Evolutionary conservation across 1,139 yeast genomes (phyloP), one percentile per base, ranked within the genome.

Genomic region (Protomyces inouyei): DNA sequence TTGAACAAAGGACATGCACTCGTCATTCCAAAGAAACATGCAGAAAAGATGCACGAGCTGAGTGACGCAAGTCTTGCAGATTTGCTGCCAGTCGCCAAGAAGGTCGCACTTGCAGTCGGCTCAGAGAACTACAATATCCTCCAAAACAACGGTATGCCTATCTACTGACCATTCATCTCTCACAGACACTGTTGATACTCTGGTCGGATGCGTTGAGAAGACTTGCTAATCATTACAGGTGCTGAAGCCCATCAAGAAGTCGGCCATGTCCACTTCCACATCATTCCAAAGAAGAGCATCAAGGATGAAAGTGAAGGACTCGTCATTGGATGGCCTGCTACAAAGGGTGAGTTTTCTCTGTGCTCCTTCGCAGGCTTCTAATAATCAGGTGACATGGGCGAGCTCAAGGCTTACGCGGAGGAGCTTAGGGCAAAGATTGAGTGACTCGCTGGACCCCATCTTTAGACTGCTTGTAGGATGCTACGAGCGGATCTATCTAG

Each of bases 241-340:
- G 77, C 88, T 71, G 85, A 91, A 73, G 98, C 98, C 25, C 97
- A 92, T 74, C 98, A 93, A 77, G 69, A 66, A 5, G 97, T 93
- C 67, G 96, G 88, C 72, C 98, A 93, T 75, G 97, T 92, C 66
- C 98, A 92, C 76, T 88, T 93, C 82, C 98, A 93, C 74, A 83
- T 93, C 76, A 93, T 93, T 72, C 98, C 98, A 54, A 92, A 92
- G 81, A 59, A 59, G 57, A 59, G 63, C 55, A 40, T 52, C 52
- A 81, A 81, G 66, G 85, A 85, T 70, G 78, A 75, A 1, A 80
- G 80, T 48, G 79, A 91, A 18, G 98, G 98, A 0, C 81, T 92
- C 68, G 81, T 80, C 45, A 91, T 92, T 45, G 96, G 93, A 38
- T 92, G 98, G 97, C 97, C 97, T 3, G 85, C 89, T n/a, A 83